Conservation (phyloP, 805 yeast genomes). For the Candida morakotiae region DNA sequence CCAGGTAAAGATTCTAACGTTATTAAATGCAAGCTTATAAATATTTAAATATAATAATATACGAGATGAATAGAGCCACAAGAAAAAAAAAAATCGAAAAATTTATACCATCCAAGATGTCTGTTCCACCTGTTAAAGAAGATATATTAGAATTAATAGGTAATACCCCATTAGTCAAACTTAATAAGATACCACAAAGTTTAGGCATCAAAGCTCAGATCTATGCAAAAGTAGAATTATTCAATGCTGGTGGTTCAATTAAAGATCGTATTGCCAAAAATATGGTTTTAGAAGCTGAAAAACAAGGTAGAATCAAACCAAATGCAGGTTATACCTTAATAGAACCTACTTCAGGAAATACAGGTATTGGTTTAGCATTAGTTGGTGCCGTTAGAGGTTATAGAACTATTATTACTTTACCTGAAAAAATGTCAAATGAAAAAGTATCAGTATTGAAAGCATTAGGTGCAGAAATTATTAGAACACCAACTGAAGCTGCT, state of each 20-base stretch:
- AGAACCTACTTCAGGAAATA: constrained; percentile 89
- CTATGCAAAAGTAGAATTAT: constrained; percentile 73
- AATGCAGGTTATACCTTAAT: constrained; percentile 63
- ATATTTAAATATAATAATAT: constrained; percentile 11
- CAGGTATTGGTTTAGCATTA: constrained; percentile 86
- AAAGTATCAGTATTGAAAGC: constrained; percentile 86
- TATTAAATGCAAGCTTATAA: constrained; percentile 59
- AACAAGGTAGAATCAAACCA: constrained; percentile 73
- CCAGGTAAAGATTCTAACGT: constrained; percentile 66
- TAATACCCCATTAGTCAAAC: constrained; percentile 73
- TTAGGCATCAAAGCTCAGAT: constrained; percentile 68
- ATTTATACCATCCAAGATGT: neutral
- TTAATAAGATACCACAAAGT: constrained; percentile 74
- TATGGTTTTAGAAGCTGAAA: constrained; percentile 85
- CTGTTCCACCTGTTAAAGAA: constrained; percentile 39
- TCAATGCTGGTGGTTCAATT: constrained; percentile 88
- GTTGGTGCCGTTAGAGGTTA: constrained; percentile 86
- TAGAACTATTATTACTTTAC: constrained; percentile 81
- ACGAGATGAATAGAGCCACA: constrained; percentile 3
- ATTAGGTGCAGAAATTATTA: constrained; percentile 83
- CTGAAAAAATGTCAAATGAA: constrained; percentile 90
- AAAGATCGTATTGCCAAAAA: constrained; percentile 85
- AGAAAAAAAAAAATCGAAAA: constrained; percentile 2
- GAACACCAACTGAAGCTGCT: constrained; percentile 91
- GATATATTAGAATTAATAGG: constrained; percentile 75